Evolutionary conservation across 2,329 filamentous ascomycete genomes (phyloP).

Genomic region (Pseudogymnoascus sp.): DNA sequence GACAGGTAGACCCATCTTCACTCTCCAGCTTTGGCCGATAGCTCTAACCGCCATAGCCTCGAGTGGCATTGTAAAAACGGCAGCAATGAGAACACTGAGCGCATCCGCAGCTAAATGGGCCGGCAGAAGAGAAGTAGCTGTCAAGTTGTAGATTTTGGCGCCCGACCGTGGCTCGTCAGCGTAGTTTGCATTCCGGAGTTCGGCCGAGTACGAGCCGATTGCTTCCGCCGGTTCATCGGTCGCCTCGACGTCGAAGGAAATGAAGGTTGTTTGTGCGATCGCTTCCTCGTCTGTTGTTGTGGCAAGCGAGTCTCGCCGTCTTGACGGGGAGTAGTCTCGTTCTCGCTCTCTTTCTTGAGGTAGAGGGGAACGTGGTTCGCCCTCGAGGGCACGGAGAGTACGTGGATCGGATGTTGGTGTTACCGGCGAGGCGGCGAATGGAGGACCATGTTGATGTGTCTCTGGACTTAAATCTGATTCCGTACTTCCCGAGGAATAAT

Average conservation of each 20-base stretch:
- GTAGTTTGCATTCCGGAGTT: slow-evolving; percentile 27
- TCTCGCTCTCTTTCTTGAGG: slow-evolving; percentile 11
- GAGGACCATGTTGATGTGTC: not conserved
- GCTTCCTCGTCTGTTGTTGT: slow-evolving; percentile 26
- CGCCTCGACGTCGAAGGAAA: slow-evolving; percentile 29
- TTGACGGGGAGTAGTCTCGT: slow-evolving; percentile 12
- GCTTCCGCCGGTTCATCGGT: slow-evolving; percentile 17
- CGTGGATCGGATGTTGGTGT: slow-evolving; percentile 17
- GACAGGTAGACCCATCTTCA: not conserved
- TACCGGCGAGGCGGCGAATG: not conserved
- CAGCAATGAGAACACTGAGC: slow-evolving; percentile 22
- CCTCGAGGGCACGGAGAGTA: slow-evolving; percentile 26
- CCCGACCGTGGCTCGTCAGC: slow-evolving; percentile 3
- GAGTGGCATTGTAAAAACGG: slow-evolving; percentile 24
- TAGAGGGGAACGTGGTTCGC: slow-evolving; percentile 14
- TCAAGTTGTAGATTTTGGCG: slow-evolving; percentile 22
- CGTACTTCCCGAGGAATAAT: not conserved
- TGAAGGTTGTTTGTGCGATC: slow-evolving; percentile 24
- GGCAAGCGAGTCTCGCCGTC: slow-evolving; percentile 19
- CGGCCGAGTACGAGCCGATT: slow-evolving; percentile 25
- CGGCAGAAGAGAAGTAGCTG: slow-evolving; percentile 27
- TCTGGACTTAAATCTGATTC: not conserved
- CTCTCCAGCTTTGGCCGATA: slow-evolving; percentile 16
- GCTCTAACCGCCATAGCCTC: slow-evolving; percentile 25
- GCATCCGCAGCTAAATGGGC: slow-evolving; percentile 26